Evolutionary conservation across 2,329 filamentous ascomycete genomes (phyloP).

Genomic region (Neurospora sp.): DNA sequence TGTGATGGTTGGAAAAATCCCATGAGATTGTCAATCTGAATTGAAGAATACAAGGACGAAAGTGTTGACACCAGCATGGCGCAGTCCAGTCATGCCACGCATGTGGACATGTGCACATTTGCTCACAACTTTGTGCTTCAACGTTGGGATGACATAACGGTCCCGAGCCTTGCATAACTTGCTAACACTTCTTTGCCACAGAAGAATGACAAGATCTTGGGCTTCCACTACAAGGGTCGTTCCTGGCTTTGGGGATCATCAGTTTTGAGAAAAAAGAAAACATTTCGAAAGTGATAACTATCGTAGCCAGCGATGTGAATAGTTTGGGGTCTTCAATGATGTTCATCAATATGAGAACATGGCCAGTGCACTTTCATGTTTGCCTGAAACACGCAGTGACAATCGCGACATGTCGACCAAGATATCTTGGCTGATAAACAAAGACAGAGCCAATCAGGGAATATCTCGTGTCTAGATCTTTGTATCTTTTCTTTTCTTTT

Average conservation of each 20-base stretch:
- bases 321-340: not conserved
- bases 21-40: not conserved
- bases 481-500: not conserved
- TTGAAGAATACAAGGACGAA: not conserved
- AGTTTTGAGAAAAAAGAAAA: too few relatives aligned
- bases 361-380: not conserved
- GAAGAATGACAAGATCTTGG: not conserved
- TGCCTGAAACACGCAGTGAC: not conserved
- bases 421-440: not conserved
- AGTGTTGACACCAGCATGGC: not conserved
- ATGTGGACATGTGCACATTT: not conserved
- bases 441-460: not conserved
- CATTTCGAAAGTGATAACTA: too few relatives aligned
- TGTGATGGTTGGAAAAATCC: not conserved
- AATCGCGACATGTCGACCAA: not conserved
- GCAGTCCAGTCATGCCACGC: not conserved
- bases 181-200: not conserved
- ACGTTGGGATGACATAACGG: not conserved
- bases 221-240: not conserved
- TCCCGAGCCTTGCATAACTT: not conserved
- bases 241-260: not conserved
- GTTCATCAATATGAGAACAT: not conserved
- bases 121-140: not conserved
- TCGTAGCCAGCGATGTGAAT: too few relatives aligned
- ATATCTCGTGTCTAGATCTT: not conserved